Base-by-base conservation (phyloP, 2,329 filamentous ascomycete species). In the Dendryphion nanum region DNA sequence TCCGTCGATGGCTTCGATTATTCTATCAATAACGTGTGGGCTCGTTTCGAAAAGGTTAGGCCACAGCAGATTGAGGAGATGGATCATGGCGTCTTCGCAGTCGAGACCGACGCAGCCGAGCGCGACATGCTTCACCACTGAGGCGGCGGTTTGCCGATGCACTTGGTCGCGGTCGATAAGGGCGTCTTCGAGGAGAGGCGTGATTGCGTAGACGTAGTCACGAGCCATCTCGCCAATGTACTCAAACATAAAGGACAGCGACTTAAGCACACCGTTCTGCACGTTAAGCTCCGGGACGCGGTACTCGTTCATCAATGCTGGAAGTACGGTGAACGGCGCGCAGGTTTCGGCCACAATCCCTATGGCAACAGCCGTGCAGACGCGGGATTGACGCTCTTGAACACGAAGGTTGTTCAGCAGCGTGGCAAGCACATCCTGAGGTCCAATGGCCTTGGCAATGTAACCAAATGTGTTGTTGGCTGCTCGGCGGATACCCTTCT, bases 191-290 rank as follows among this genome's bases (percentile, higher is more conserved):
- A 98, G 82, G 7, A 98, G 75, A 5, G 93, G 93, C 2, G 90
- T 96, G 21, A 98, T 90, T 14, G 94, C 93, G 61, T 98, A 98
- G 61, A 98, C 93, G 64, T 98, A 98, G 68, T 98, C 93, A 71
- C 97, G 98, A 48, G 89, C 89, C 93, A 98, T 97, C 69, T 98
- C 93, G 47, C 93, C 93, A 64, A 98, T 98, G 70, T 98, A 98
- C 63, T 98, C 93, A 61, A 97, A 98, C 44, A 98, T 77, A 77
- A 98, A 98, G 5, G 88, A 94, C 37, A 98, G 78, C 4, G 90
- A 90, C 68, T 98, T 98, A 62, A 98, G 82, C 21, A 98, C 93
- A 71, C 93, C 93, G 55, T 98, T 98, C 66, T 98, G 93, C 18
- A 98, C 93, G 63, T 98, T 98, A 51, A 98, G 83, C 69, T 98